Evolutionary conservation across 345 rosid genomes (phyloP).

Genomic region (Linum tenue): DNA sequence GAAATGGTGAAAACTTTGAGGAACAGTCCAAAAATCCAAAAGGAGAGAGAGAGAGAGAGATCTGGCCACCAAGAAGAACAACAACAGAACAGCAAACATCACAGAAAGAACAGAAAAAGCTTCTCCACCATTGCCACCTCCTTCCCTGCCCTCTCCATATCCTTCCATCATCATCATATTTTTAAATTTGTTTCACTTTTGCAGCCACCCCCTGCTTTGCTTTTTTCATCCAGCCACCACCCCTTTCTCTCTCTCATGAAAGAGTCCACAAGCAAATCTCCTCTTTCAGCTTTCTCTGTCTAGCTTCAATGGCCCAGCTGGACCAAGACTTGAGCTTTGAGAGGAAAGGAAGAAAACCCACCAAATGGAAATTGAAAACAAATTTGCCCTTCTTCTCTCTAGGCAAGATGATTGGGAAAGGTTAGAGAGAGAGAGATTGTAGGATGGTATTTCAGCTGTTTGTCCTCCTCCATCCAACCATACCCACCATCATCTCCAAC

Average conservation of each 20-base stretch:
- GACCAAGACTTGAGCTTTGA: slow-evolving; percentile 33
- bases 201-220: not conserved
- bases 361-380: slow-evolving; percentile 4
- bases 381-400: not conserved
- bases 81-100: not conserved
- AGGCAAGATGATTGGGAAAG: not conserved
- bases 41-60: no score
- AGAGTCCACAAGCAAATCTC: slow-evolving; percentile 26
- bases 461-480: slow-evolving; percentile 43
- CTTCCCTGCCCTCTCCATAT: slow-evolving; percentile 6
- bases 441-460: slow-evolving; percentile 20
- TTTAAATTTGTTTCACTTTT: slow-evolving; percentile 18
- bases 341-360: slow-evolving; percentile 2
- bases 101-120: slow-evolving; percentile 3
- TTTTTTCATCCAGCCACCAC: not conserved
- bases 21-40: no score
- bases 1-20: no score
- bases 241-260: slow-evolving; percentile 9
- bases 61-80: no score
- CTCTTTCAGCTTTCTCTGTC: slow-evolving; percentile 20
- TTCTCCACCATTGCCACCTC: slow-evolving; percentile 7
- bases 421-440: slow-evolving; percentile 12
- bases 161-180: slow-evolving; percentile 30
- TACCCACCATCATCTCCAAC: slow-evolving; percentile 29
- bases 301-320: slow-evolving; percentile 52